Conservation (phyloP, 805 yeast species). For the Wickerhamiella galacta region DNA sequence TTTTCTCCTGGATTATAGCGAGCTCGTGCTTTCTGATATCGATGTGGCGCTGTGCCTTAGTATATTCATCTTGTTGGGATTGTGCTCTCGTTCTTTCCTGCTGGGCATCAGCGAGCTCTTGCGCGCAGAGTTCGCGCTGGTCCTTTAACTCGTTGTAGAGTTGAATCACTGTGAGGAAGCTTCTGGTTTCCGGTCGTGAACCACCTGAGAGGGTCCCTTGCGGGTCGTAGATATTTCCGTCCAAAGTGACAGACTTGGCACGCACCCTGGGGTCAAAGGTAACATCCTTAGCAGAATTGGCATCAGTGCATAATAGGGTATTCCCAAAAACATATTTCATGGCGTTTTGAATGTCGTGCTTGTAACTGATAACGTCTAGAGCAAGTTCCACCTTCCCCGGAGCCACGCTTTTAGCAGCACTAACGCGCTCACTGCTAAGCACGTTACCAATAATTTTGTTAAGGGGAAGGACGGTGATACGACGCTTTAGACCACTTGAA, state of each 20-base stretch:
- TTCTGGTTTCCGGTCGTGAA: constrained; percentile 23
- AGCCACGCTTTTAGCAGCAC: constrained; percentile 55
- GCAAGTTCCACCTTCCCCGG: constrained; percentile 87
- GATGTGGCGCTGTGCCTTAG: background rate
- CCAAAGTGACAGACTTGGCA: constrained; percentile 69
- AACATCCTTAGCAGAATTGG: constrained; percentile 75
- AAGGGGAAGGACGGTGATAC: constrained; percentile 85
- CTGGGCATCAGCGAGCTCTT: background rate
- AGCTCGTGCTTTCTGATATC: constrained; percentile 1
- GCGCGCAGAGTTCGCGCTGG: constrained; percentile 37
- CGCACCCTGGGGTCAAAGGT: constrained; percentile 72
- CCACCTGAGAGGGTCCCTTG: constrained; percentile 94
- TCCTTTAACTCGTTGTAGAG: constrained; percentile 25
- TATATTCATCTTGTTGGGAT: too few relatives aligned
- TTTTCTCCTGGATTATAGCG: background rate
- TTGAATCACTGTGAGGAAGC: constrained; percentile 1
- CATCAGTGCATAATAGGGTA: constrained; percentile 74
- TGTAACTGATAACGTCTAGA: constrained; percentile 58
- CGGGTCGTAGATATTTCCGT: constrained; percentile 93
- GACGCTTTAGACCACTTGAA: constrained; percentile 59
- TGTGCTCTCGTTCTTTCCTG: background rate
- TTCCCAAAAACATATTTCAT: constrained; percentile 86
- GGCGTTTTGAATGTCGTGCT: constrained; percentile 52
- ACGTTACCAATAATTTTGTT: constrained; percentile 60
- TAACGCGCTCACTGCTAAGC: constrained; percentile 34